These are phyloP conservation scores for Pyricularia grisea DNA, from an alignment of 2,329 filamentous ascomycete species.

Conservation along the genomic window DNA sequence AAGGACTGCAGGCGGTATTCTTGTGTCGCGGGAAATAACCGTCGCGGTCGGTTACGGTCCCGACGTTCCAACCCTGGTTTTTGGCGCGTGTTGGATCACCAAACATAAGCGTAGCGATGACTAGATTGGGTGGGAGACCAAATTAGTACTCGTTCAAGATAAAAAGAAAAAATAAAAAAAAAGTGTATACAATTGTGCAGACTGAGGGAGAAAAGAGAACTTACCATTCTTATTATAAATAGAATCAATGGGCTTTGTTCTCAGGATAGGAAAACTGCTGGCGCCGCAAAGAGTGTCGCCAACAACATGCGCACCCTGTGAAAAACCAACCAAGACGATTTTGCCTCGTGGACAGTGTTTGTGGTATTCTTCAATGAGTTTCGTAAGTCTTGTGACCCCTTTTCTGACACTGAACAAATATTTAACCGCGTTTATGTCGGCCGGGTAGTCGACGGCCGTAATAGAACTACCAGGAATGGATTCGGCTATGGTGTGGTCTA, in stretches of 20 bases:
- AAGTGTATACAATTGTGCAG: background rate
- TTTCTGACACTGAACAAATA: slow-evolving; percentile 49
- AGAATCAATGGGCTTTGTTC: background rate
- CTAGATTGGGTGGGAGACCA: background rate
- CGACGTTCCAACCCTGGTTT: background rate
- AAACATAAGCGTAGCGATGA: background rate
- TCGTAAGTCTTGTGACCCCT: slow-evolving; percentile 41
- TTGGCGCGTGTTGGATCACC: slow-evolving; percentile 1
- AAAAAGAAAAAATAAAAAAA: too few relatives aligned
- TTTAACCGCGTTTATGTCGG: slow-evolving; percentile 33
- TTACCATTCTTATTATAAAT: background rate
- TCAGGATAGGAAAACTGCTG: background rate
- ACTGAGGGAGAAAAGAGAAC: background rate
- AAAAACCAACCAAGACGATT: slow-evolving; percentile 53
- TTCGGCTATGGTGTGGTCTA: slow-evolving; percentile 19
- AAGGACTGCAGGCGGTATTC: slow-evolving; percentile 12
- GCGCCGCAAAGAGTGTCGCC: slow-evolving; percentile 19
- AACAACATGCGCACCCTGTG: slow-evolving; percentile 32
- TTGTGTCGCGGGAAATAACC: slow-evolving; percentile 13
- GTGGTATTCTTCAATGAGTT: slow-evolving; percentile 48
- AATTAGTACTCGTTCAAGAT: background rate
- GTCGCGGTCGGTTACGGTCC: background rate
- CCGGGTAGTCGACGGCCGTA: slow-evolving; percentile 40
- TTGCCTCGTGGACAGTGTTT: slow-evolving; percentile 43
- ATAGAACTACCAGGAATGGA: slow-evolving; percentile 20